Evolutionary conservation across 805 yeast genomes (phyloP).

Genomic region (Myxozyma neglecta): DNA sequence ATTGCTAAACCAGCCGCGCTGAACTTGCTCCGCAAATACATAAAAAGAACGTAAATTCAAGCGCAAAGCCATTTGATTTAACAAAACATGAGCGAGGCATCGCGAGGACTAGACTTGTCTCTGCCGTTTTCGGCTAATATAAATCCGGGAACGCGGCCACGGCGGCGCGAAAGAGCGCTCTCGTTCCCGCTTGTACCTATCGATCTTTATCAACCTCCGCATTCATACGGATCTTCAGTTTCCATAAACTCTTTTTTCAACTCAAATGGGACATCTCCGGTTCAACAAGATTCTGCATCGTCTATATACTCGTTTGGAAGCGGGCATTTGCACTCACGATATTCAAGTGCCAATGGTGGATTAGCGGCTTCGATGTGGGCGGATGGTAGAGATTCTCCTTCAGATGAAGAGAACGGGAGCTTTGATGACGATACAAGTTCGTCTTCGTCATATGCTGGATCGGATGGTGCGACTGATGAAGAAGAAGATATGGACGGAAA

Average conservation of each 20-base stretch:
- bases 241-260: slow-evolving; percentile 6
- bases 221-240: slow-evolving; percentile 12
- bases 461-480: slow-evolving; percentile 27
- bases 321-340: slow-evolving; percentile 2
- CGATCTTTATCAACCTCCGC: slow-evolving; percentile 13
- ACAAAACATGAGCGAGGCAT: slow-evolving; percentile 14
- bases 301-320: slow-evolving; percentile 25
- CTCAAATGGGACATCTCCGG: slow-evolving; percentile 10
- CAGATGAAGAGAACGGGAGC: slow-evolving; percentile 3
- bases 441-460: slow-evolving; percentile 30
- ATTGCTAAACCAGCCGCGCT: background rate
- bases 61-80: background rate
- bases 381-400: background rate
- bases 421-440: slow-evolving; percentile 20
- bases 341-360: slow-evolving; percentile 7
- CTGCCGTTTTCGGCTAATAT: background rate
- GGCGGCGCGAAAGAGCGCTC: slow-evolving; percentile 26
- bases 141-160: background rate
- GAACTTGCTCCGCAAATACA: background rate
- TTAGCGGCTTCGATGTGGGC: background rate
- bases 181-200: slow-evolving; percentile 25
- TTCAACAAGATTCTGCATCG: slow-evolving; percentile 13
- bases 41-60: background rate
- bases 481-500: background rate
- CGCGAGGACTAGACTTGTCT: slow-evolving; percentile 12